These are phyloP conservation scores for Trichoderma gamsii DNA, from an alignment of 495 filamentous ascomycete genomes.

Conservation along the genomic window DNA sequence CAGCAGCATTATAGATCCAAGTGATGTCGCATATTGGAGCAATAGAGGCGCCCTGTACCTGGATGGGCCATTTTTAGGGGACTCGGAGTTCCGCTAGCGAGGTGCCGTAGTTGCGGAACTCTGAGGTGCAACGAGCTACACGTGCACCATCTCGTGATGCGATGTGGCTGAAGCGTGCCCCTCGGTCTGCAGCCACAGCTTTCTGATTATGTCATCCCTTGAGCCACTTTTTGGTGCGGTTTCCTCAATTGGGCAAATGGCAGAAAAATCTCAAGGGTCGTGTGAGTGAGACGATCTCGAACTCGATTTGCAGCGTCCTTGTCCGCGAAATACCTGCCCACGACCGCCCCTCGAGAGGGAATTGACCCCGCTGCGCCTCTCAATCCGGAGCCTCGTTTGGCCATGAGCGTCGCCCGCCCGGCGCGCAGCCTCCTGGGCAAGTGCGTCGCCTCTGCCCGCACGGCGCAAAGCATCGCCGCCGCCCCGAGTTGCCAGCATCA, in stretches of 20 bases:
- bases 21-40: neutral
- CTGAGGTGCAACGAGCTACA: too few species aligned
- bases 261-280: constrained; percentile 15
- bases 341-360: neutral
- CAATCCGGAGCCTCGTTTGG: constrained; percentile 18
- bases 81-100: neutral
- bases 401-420: constrained; percentile 33
- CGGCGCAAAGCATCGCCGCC: constrained; percentile 14
- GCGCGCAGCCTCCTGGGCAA: constrained; percentile 31
- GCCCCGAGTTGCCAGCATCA: constrained; percentile 15
- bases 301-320: neutral
- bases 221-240: neutral
- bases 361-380: constrained; percentile 15
- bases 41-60: neutral
- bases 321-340: neutral
- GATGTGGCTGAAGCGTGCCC: too few species aligned
- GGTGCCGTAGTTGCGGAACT: neutral
- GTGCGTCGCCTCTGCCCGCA: constrained; percentile 23
- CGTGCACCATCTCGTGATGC: too few species aligned
- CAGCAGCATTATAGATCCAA: too few species aligned
- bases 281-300: neutral
- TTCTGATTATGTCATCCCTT: neutral
- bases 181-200: neutral
- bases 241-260: constrained; percentile 14
- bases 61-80: neutral